Base-by-base conservation (phyloP, 2,329 filamentous ascomycete species). In the Phyllosticta paracitricarpa region DNA sequence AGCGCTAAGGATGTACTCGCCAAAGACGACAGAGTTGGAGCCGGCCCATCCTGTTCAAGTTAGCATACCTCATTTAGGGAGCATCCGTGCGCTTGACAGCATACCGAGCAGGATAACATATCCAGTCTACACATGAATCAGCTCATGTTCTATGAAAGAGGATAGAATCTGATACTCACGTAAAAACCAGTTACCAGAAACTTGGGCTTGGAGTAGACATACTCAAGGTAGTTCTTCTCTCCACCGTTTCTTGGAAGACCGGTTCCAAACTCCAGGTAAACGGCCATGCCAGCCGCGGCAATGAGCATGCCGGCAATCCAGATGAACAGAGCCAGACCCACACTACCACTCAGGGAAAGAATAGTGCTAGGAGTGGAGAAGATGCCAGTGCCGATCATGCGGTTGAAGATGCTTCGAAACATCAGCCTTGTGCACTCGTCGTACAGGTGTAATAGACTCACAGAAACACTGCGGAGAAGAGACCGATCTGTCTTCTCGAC, bases 181-280 rank as follows among this genome's bases (percentile, higher is more conserved):
- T 86, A 87, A 61, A 87, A 74, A 14, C 79, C 80, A 7, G 84
- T 87, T 54, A 8, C 65, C 10, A 88, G 77, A 68, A 86, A 86
- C 66, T 76, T 79, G 1, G 85, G 85, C 65, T 77, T 80, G 40
- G 81, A 78, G 74, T 80, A 87, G 58, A 86, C 81, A 69, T 78
- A 85, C 68, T 87, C 84, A 65, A 87, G 82, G 67, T 87, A 87
- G 71, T 85, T 85, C 75, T 86, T 86, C 71, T 86, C 83, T 19
- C 84, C 84, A 51, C 84, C 84, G 68, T 86, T 86, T 57, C 80
- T 78, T 53, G 85, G 85, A 54, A 88, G 80, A 0, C 81, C 84
- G 0, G 84, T 87, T 25, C 85, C 85, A 62, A 84, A 86, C 69
- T 88, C 85, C 61, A 88, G 76, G 64, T 86, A 86, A 22, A 87